phyloP scores from a whole-genome alignment of 2,329 filamentous ascomycete genomes.

The Eurotiales sp. region DNA sequence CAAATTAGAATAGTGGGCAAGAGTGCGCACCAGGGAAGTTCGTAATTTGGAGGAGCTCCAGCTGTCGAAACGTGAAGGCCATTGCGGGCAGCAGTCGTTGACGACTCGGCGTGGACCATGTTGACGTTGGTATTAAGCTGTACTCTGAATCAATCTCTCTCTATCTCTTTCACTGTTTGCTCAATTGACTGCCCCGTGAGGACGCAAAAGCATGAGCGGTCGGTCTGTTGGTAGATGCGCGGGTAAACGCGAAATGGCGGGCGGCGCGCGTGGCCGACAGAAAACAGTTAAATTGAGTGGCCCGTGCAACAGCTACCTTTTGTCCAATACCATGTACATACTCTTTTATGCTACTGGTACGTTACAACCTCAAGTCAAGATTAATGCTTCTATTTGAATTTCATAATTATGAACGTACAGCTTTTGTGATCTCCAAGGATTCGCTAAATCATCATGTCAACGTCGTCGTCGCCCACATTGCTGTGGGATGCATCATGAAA shows the following conservation, averaged over 20 bases:
- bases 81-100: slow-evolving; percentile 40
- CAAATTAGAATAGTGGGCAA: neutral
- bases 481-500: slow-evolving; percentile 7
- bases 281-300: neutral
- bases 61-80: slow-evolving; percentile 37
- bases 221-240: neutral
- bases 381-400: neutral
- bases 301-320: neutral
- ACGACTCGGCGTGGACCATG: slow-evolving; percentile 48
- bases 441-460: slow-evolving; percentile 7
- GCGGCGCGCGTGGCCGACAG: neutral
- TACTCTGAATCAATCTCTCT: neutral
- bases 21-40: slow-evolving; percentile 44
- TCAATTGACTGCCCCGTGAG: neutral
- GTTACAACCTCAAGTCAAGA: neutral
- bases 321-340: too few species aligned
- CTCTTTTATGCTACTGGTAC: neutral
- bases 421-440: neutral
- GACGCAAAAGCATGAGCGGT: too few species aligned
- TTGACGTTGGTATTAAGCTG: slow-evolving; percentile 11
- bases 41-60: slow-evolving; percentile 43
- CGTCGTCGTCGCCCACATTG: slow-evolving; percentile 4
- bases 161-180: neutral
- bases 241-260: neutral
- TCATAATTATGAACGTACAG: neutral